Conservation (phyloP, 768 basidiomycete species). For the Filobasidium floriforme region DNA sequence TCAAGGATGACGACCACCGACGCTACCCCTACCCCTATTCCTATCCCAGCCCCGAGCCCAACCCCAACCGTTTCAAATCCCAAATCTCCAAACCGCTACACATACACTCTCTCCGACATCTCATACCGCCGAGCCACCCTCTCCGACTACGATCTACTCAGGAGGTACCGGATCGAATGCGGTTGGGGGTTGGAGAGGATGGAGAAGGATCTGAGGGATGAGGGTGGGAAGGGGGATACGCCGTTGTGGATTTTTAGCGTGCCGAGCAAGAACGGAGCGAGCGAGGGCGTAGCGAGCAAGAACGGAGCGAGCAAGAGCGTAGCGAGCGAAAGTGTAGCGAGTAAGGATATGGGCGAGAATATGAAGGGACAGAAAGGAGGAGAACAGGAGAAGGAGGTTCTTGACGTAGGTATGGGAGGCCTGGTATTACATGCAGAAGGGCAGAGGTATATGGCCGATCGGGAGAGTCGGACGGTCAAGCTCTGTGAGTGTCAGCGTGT, state of each 20-base stretch:
- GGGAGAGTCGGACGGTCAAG: constrained; percentile 14
- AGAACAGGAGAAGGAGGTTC: constrained; percentile 8
- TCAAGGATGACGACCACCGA: too few relatives aligned
- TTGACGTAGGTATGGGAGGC: constrained; percentile 35
- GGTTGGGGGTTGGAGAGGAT: constrained; percentile 27
- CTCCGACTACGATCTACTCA: constrained; percentile 16
- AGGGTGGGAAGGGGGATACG: constrained; percentile 21
- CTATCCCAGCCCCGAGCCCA: too few relatives aligned
- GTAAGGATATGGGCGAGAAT: too few relatives aligned
- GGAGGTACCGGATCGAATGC: constrained; percentile 24
- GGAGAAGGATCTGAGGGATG: constrained; percentile 5
- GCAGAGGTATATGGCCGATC: constrained; percentile 25
- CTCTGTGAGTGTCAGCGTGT: constrained; percentile 32
- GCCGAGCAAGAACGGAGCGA: too few relatives aligned
- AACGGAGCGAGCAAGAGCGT: too few relatives aligned
- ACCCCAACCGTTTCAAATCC: too few relatives aligned
- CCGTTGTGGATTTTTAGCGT: constrained; percentile 21
- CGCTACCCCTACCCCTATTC: too few relatives aligned
- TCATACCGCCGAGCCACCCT: constrained; percentile 16
- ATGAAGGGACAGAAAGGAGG: background rate
- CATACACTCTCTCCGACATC: background rate
- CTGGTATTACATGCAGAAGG: constrained; percentile 26
- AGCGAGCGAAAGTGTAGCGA: too few relatives aligned
- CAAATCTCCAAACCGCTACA: too few relatives aligned
- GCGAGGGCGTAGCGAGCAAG: too few relatives aligned